These are phyloP conservation scores for Monosporascus sp. DNA, from an alignment of 2,329 filamentous ascomycete genomes.

Conservation along the genomic window DNA sequence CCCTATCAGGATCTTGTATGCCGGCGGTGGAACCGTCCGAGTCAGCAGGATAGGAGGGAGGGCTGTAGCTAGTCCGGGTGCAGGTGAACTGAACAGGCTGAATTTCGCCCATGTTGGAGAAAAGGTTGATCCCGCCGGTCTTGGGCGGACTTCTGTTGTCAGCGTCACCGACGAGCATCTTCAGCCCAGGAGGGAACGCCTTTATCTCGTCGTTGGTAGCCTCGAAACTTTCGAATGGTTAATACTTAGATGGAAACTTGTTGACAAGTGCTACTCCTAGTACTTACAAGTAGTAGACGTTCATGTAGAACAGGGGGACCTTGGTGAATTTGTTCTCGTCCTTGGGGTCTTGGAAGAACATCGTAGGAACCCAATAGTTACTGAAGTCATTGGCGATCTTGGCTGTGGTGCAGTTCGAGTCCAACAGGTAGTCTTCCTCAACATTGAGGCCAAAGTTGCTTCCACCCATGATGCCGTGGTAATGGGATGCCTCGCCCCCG, in stretches of 20 bases:
- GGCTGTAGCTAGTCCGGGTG: conserved; percentile 44
- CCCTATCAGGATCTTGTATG: conserved; percentile 48
- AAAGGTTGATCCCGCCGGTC: conserved; percentile 43
- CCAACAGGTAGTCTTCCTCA: conserved; percentile 52
- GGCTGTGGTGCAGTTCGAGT: conserved; percentile 67
- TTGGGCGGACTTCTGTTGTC: conserved; percentile 52
- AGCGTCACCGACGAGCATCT: conserved; percentile 65
- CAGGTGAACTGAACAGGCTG: conserved; percentile 57
- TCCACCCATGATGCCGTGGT: conserved; percentile 67
- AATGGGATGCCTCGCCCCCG: conserved; percentile 53
- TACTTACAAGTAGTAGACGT: conserved; percentile 67
- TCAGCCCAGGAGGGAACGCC: conserved; percentile 65
- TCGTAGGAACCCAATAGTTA: conserved; percentile 71
- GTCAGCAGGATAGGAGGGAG: conserved; percentile 46
- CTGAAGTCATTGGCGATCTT: conserved; percentile 62
- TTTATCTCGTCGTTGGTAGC: conserved; percentile 59
- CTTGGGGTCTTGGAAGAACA: conserved; percentile 62
- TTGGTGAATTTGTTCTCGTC: conserved; percentile 55
- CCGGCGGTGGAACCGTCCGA: conserved; percentile 53
- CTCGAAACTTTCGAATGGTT: conserved; percentile 44
- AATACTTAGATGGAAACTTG: neutral
- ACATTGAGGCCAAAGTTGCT: conserved; percentile 61
- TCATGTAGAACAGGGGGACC: conserved; percentile 67
- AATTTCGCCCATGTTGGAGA: conserved; percentile 46
- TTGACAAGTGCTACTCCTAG: neutral